Percentiles rank a stretch among this genome's conserved stretches.
phyloP scores from a whole-genome alignment of 163 green algal species.

The Chlamydomonas reinhardtii region DNA sequence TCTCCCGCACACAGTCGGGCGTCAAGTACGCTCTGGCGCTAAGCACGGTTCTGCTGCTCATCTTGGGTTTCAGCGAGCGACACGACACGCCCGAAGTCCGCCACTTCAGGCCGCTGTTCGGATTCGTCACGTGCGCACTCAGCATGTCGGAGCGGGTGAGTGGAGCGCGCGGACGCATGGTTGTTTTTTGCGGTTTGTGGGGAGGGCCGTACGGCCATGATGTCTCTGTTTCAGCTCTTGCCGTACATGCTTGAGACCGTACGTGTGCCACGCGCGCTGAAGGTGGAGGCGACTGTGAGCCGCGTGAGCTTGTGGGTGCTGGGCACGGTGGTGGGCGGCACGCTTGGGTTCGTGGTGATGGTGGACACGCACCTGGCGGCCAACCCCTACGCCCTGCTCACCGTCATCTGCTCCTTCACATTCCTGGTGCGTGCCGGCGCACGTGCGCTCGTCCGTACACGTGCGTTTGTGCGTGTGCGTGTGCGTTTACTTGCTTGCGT shows the following conservation, averaged over 20 bases:
- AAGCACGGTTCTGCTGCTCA: neutral
- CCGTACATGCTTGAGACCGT: too few relatives aligned
- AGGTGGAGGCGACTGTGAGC: slow-evolving; percentile 2
- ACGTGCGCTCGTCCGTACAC: too few relatives aligned
- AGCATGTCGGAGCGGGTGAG: neutral
- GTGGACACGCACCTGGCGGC: neutral
- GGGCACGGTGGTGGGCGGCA: neutral
- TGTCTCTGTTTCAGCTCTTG: too few relatives aligned
- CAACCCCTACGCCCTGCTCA: neutral
- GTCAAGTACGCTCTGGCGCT: neutral
- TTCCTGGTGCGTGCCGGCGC: slow-evolving; percentile 1
- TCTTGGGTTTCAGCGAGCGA: neutral
- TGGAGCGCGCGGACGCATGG: too few relatives aligned
- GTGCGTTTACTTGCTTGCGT: too few relatives aligned
- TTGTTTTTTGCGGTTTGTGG: too few relatives aligned
- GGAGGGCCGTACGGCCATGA: too few relatives aligned
- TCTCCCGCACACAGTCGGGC: neutral
- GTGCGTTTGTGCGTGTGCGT: too few relatives aligned
- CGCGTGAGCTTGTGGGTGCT: neutral
- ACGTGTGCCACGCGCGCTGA: neutral
- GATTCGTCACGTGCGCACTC: neutral
- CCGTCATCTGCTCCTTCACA: neutral
- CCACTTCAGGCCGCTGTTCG: neutral
- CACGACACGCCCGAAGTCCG: neutral
- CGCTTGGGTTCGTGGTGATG: neutral